Percentiles rank a stretch among this genome's conserved stretches.
phyloP scores from a whole-genome alignment of 116 monocot genomes.

The Posidonia oceanica region DNA sequence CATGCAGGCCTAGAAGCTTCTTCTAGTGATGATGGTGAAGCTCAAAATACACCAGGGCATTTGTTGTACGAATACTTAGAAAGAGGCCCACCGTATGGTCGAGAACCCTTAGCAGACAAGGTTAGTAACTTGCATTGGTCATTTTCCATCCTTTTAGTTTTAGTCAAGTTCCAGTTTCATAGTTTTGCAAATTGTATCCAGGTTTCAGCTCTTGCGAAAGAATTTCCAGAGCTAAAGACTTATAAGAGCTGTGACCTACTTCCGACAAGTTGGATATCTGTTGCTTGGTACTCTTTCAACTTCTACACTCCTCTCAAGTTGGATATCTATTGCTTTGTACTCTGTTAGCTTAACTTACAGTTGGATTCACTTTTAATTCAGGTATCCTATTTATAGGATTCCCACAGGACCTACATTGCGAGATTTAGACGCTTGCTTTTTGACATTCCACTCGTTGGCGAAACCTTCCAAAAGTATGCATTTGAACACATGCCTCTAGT shows the following conservation, averaged over 20 bases:
- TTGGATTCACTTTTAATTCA: conserved; percentile 11
- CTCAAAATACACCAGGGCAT: conserved; percentile 11
- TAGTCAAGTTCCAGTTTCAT: not conserved
- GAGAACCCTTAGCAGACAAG: conserved; percentile 57
- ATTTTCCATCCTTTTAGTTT: not conserved
- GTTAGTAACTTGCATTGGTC: conserved; percentile 6
- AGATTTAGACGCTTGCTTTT: conserved; percentile 80
- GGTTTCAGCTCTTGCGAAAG: conserved; percentile 25
- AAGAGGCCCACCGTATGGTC: conserved; percentile 41
- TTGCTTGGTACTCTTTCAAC: conserved; percentile 44
- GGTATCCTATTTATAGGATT: conserved; percentile 95
- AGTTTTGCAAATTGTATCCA: conserved; percentile 1
- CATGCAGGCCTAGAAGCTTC: conserved; percentile 15
- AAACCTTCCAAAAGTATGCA: conserved; percentile 39
- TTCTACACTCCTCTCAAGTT: conserved; percentile 1
- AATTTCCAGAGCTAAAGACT: conserved; percentile 55
- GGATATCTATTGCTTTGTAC: not conserved
- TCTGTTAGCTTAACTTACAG: not conserved
- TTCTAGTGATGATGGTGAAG: conserved; percentile 24
- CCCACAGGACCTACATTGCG: conserved; percentile 66
- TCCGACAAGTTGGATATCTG: conserved; percentile 63
- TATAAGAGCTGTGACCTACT: conserved; percentile 57
- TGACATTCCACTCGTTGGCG: conserved; percentile 54
- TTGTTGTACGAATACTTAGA: conserved; percentile 50
- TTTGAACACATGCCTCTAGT: conserved; percentile 5